Conservation (phyloP, 495 filamentous ascomycete species). For the Penicillium coprophilum region DNA sequence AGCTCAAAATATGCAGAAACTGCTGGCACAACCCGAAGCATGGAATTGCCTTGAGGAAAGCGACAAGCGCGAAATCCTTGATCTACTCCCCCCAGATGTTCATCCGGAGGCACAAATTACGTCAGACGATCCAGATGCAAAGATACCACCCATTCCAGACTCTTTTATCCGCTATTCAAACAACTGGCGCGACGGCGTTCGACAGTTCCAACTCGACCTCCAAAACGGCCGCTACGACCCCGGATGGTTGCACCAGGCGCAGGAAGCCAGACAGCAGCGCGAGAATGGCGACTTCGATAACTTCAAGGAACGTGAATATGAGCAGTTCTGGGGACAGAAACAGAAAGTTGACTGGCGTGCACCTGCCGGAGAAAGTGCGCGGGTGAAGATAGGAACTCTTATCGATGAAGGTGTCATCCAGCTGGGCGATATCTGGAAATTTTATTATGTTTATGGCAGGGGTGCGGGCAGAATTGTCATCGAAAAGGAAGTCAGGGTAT, state of each 20-base stretch:
- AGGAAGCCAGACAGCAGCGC: slow-evolving; percentile 59
- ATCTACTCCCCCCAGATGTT: slow-evolving; percentile 54
- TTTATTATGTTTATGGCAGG: slow-evolving; percentile 35
- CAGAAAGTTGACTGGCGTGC: slow-evolving; percentile 42
- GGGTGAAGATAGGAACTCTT: slow-evolving; percentile 49
- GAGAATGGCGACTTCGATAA: slow-evolving; percentile 67
- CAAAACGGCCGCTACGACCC: slow-evolving; percentile 60
- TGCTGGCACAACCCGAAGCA: slow-evolving; percentile 54
- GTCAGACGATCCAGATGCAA: slow-evolving; percentile 30
- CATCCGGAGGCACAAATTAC: slow-evolving; percentile 38
- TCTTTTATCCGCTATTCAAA: slow-evolving; percentile 51
- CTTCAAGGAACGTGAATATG: slow-evolving; percentile 63
- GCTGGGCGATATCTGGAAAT: slow-evolving; percentile 54
- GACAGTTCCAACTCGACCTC: slow-evolving; percentile 62
- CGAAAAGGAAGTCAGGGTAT: slow-evolving; percentile 52
- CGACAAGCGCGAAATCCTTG: slow-evolving; percentile 56
- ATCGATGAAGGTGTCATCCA: slow-evolving; percentile 47
- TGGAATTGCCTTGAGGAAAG: slow-evolving; percentile 57
- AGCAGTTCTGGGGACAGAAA: slow-evolving; percentile 70
- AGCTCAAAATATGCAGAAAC: slow-evolving; percentile 40
- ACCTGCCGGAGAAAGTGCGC: slow-evolving; percentile 50
- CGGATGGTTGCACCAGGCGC: slow-evolving; percentile 65
- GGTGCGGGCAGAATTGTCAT: slow-evolving; percentile 33
- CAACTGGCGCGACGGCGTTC: slow-evolving; percentile 48
- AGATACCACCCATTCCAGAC: slow-evolving; percentile 42